These are phyloP conservation scores for Xerocomus amazonicus DNA, from an alignment of 1,284 basidiomycete genomes.

Conservation along the genomic window DNA sequence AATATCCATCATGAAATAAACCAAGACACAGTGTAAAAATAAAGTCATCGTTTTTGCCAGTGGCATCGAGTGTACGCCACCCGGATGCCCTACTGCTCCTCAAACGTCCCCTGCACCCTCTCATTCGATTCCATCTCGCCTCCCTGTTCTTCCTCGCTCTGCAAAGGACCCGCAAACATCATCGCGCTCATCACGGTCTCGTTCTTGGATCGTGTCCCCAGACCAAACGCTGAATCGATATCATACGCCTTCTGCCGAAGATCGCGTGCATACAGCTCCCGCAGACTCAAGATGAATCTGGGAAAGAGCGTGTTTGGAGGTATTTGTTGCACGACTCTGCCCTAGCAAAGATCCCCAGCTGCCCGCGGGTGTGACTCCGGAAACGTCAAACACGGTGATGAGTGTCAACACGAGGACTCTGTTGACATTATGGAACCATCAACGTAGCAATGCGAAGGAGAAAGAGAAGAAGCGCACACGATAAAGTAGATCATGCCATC, in stretches of 20 bases:
- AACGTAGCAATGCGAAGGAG: neutral
- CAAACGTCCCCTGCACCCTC: neutral
- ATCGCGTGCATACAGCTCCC: neutral
- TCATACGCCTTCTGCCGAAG: too few species aligned
- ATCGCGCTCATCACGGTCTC: neutral
- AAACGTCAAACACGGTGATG: neutral
- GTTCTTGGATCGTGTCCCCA: neutral
- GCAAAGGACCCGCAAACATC: neutral
- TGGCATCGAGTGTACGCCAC: too few species aligned
- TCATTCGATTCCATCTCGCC: neutral
- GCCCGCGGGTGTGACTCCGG: neutral
- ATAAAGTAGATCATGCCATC: constrained; percentile 1
- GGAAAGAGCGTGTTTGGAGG: neutral
- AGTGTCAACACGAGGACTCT: neutral
- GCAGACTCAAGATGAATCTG: neutral
- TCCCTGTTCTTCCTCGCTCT: neutral
- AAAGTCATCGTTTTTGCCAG: too few species aligned
- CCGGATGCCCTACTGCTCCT: too few species aligned
- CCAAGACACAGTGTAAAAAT: too few species aligned
- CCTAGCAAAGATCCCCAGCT: neutral
- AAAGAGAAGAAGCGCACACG: neutral
- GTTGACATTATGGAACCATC: neutral
- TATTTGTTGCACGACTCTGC: neutral
- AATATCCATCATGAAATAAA: too few species aligned
- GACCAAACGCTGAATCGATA: neutral